Base-by-base conservation (phyloP, 2,329 filamentous ascomycete species). In the Colletotrichum kahawae region DNA sequence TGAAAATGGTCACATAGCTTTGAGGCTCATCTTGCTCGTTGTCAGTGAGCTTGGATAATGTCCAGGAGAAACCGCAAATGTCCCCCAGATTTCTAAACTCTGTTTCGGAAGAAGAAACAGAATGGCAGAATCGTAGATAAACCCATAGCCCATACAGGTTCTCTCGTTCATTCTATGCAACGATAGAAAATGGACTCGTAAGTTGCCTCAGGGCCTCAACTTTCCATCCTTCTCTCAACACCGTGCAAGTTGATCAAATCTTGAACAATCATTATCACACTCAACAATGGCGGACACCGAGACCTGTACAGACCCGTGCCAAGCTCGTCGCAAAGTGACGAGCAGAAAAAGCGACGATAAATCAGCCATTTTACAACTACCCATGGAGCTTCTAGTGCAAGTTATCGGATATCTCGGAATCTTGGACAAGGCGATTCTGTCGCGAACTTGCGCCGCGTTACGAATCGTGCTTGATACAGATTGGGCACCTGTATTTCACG, bases 301-400 rank as follows among this genome's bases (percentile, higher is more conserved):
- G 10, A 21, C 9, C n/a, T 13, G 21, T 6, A 21, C 0, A 51
- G n/a, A 5, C n/a, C 43, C 21, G n/a, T 16, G 43, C 1, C 43
- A 21, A 4, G n/a, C n/a, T 24, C n/a, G 4, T n/a, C 1, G 7
- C 43, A 0, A 51, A 24, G 4, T 4, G 5, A 51, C n/a, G 21
- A 21, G 1, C 43, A 51, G 43, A 24, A 24, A 12, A 51, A 13
- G 43, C n/a, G 7, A 51, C n/a, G 2, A 1, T 13, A 51, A 7
- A 5, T 51, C 43, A 4, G 43, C n/a, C 0, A 51, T 51, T 21
- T 21, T 21, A 7, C 43, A 51, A 24, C 43, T 51, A 51, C 43
- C 43, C 1, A 10, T 51, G n/a, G 43, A 51, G 43, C 43, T 51
- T 21, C 0, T 51, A n/a, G 10, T 51, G 43, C 43, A 51, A 21